A percentile compares a stretch with the other conserved stretches of the same genome.
phyloP scores from a whole-genome alignment of 164 flowering plant species.

The Nelumbo lutea region DNA sequence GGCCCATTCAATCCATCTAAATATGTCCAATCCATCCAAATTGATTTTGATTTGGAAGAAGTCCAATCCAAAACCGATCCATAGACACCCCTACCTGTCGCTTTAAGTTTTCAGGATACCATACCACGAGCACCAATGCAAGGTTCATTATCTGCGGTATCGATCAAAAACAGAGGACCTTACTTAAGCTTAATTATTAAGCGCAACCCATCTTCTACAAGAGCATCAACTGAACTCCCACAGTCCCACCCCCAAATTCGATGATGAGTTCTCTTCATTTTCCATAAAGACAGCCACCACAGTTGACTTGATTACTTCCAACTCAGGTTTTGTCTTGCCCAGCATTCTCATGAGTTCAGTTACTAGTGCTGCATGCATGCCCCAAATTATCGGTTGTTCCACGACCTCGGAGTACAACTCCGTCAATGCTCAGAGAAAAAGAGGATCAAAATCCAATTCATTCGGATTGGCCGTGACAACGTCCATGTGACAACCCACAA shows the following conservation, averaged over 20 bases:
- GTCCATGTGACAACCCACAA: conserved; percentile 96
- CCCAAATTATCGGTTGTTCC: conserved; percentile 98
- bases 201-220: conserved; percentile 72
- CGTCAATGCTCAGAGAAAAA: conserved; percentile 79
- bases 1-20: no score
- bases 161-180: conserved; percentile 98
- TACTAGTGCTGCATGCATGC: conserved; percentile 76
- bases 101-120: conserved; percentile 83
- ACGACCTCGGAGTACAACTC: conserved; percentile 85
- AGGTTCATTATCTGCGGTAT: conserved; percentile 97
- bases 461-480: conserved; percentile 91
- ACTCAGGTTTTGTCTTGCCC: conserved; percentile 67
- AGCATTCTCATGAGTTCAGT: conserved; percentile 78
- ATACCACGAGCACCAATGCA: conserved; percentile 97
- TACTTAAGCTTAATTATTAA: conserved; percentile 59
- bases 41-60: no score
- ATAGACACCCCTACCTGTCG: not conserved
- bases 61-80: no score
- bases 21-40: no score
- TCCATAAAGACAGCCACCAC: conserved; percentile 96
- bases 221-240: conserved; percentile 50
- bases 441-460: conserved; percentile 95
- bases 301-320: conserved; percentile 45
- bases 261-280: conserved; percentile 76
- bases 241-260: conserved; percentile 70